A percentile compares a stretch with the other conserved stretches of the same genome.
These are phyloP conservation scores for Tricholoma terreum DNA, from an alignment of 768 basidiomycete species.

Conservation along the genomic window DNA sequence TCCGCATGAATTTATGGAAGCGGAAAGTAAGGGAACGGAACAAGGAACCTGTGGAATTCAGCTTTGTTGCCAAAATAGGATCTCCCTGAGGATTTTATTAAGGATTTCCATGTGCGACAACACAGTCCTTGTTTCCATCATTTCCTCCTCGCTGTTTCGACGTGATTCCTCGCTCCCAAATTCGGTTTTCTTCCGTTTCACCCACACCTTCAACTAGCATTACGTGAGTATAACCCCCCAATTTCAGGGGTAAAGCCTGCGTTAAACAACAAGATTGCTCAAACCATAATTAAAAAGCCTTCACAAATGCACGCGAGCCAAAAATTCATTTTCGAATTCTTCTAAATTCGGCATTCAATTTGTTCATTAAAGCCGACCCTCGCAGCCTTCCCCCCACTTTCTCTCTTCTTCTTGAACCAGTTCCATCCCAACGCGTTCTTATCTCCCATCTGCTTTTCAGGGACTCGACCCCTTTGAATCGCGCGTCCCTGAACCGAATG, in stretches of 20 bases:
- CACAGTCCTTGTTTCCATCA: slow-evolving; percentile 15
- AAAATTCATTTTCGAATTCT: slow-evolving; percentile 60
- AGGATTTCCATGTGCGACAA: slow-evolving; percentile 25
- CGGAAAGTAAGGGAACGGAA: slow-evolving; percentile 20
- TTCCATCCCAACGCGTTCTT: slow-evolving; percentile 28
- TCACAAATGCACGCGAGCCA: slow-evolving; percentile 62
- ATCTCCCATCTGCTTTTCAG: slow-evolving; percentile 23
- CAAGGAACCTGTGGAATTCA: slow-evolving; percentile 15
- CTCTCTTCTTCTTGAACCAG: slow-evolving; percentile 41
- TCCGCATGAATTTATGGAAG: slow-evolving; percentile 20
- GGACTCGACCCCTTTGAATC: slow-evolving; percentile 22
- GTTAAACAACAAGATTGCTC: slow-evolving; percentile 44
- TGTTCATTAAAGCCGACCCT: slow-evolving; percentile 76
- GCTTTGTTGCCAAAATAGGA: neutral
- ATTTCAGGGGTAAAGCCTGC: slow-evolving; percentile 55
- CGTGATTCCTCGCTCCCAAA: slow-evolving; percentile 29
- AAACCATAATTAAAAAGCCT: slow-evolving; percentile 56
- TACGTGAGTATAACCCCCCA: slow-evolving; percentile 62
- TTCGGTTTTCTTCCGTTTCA: slow-evolving; percentile 34
- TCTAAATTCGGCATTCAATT: slow-evolving; percentile 70
- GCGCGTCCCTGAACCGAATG: slow-evolving; percentile 42
- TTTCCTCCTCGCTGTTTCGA: slow-evolving; percentile 13
- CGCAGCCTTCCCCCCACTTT: slow-evolving; percentile 62
- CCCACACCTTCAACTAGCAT: slow-evolving; percentile 22
- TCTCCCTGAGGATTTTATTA: slow-evolving; percentile 6